Conservation (phyloP, 352 stramenopile species). For the Thalassiosira hispida region DNA sequence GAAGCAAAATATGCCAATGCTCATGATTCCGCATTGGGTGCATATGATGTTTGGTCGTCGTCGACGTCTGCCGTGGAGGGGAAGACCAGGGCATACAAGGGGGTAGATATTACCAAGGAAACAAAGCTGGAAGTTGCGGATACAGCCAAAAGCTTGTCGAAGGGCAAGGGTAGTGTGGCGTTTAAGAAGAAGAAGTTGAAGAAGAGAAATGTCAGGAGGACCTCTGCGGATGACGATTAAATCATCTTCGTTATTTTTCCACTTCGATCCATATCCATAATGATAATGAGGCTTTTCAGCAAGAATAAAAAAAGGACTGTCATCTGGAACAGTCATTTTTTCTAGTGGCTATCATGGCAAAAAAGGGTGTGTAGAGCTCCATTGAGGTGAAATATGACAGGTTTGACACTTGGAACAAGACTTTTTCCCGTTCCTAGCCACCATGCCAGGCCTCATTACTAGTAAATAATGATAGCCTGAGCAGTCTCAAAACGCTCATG, state of each 20-base stretch:
- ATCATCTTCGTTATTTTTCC: neutral
- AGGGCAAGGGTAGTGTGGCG: slow-evolving; percentile 53
- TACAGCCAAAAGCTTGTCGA: slow-evolving; percentile 63
- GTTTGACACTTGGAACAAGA: no score
- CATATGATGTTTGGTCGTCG: slow-evolving; percentile 69
- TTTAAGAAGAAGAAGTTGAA: slow-evolving; percentile 65
- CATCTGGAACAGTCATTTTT: no score
- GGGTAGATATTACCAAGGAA: slow-evolving; percentile 67
- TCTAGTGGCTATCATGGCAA: no score
- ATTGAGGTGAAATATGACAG: no score
- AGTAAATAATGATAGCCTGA: no score
- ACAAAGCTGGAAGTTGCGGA: slow-evolving; percentile 59
- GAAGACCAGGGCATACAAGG: slow-evolving; percentile 67
- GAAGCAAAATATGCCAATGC: slow-evolving; percentile 74
- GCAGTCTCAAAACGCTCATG: no score
- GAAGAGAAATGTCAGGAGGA: slow-evolving; percentile 37
- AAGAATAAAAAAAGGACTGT: no score
- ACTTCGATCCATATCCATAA: no score
- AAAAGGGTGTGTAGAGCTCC: no score
- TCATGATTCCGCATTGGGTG: slow-evolving; percentile 77
- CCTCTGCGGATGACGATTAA: slow-evolving; percentile 40
- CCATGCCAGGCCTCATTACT: no score
- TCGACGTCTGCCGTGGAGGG: slow-evolving; percentile 21
- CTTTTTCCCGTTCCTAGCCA: no score
- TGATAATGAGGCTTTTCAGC: no score